A percentile compares a stretch with the other conserved stretches of the same genome.
Conservation (phyloP, 306 rosid species). For the Comarum palustre region DNA sequence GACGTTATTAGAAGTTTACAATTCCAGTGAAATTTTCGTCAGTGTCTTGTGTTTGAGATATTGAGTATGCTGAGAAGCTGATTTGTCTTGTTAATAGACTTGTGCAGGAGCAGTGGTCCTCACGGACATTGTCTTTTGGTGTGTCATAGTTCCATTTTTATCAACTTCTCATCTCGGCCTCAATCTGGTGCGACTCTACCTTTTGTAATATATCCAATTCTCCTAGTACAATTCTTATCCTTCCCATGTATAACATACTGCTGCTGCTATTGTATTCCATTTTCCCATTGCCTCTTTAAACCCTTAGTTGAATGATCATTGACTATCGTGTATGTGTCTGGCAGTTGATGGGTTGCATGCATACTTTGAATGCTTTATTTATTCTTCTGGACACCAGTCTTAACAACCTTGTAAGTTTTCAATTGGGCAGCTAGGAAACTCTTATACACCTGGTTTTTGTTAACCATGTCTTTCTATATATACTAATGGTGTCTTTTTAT, state of each 20-base stretch:
- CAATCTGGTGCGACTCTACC: conserved; percentile 46
- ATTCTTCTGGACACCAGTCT: conserved; percentile 66
- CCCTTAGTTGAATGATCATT: not conserved
- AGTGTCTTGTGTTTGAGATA: conserved; percentile 10
- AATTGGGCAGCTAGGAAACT: not conserved
- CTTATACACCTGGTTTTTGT: conserved; percentile 6
- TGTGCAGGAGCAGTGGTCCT: conserved; percentile 77
- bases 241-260: not conserved
- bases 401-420: conserved; percentile 66
- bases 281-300: not conserved
- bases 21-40: not conserved
- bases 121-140: conserved; percentile 82
- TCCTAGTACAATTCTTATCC: not conserved
- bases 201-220: not conserved
- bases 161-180: conserved; percentile 50
- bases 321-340: conserved; percentile 17
- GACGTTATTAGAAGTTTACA: not conserved
- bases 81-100: conserved; percentile 47
- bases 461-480: not conserved
- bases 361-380: conserved; percentile 54
- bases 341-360: conserved; percentile 82
- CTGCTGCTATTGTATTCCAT: not conserved
- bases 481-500: not conserved
- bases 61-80: conserved; percentile 12
- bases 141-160: conserved; percentile 71